phyloP scores from a whole-genome alignment of 1,284 basidiomycete species.

The Cryptococcus maquisensis region DNA sequence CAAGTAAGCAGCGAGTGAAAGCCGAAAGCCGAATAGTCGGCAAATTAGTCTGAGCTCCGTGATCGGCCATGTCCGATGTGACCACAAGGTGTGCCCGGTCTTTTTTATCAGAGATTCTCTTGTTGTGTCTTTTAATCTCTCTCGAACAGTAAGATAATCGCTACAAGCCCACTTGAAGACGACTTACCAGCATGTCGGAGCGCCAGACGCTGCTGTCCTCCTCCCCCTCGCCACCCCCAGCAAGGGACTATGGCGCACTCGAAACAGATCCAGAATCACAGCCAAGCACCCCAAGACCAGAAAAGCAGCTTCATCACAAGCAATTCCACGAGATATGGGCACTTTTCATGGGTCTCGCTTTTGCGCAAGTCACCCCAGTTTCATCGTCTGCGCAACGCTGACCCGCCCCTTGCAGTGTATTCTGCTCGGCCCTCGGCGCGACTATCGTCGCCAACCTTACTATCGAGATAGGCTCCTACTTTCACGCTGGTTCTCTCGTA shows the following conservation, averaged over 20 bases:
- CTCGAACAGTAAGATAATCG: too few relatives aligned
- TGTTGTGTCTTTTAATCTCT: too few relatives aligned
- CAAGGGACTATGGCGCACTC: background rate
- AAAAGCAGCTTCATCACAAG: slow-evolving; percentile 13
- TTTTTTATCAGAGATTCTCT: too few relatives aligned
- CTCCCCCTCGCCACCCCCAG: too few relatives aligned
- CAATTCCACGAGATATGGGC: slow-evolving; percentile 26
- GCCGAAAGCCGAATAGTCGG: too few relatives aligned
- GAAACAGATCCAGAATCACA: background rate
- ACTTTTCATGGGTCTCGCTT: slow-evolving; percentile 24
- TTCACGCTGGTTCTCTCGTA: slow-evolving; percentile 27
- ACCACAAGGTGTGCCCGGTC: too few relatives aligned
- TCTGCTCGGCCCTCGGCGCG: slow-evolving; percentile 26
- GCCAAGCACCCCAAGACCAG: background rate
- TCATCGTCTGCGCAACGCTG: background rate
- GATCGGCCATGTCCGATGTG: too few relatives aligned
- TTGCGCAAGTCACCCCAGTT: slow-evolving; percentile 15
- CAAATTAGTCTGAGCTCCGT: too few relatives aligned
- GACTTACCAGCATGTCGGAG: too few relatives aligned
- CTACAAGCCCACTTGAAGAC: too few relatives aligned
- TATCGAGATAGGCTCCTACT: slow-evolving; percentile 34
- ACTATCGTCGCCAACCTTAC: slow-evolving; percentile 36
- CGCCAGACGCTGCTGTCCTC: too few relatives aligned
- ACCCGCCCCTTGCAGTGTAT: slow-evolving; percentile 12
- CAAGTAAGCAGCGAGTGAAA: too few relatives aligned